phyloP scores from a whole-genome alignment of 495 filamentous ascomycete genomes.

The Rostrohypoxylon terebratum region DNA sequence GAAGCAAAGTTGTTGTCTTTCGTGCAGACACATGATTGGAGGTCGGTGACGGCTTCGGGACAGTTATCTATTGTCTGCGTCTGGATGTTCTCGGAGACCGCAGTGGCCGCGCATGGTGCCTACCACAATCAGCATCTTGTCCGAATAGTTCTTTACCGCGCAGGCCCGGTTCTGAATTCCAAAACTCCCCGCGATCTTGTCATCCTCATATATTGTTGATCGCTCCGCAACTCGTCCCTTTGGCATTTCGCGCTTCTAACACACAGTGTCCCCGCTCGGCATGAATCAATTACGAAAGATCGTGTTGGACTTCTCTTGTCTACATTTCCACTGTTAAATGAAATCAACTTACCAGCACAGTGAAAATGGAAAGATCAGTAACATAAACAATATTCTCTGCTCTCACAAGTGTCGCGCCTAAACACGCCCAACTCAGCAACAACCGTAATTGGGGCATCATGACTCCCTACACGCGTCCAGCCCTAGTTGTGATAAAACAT shows the following conservation, averaged over 20 bases:
- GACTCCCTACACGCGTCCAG: neutral
- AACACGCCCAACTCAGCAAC: slow-evolving; percentile 30
- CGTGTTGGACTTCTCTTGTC: neutral
- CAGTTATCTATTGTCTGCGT: slow-evolving; percentile 55
- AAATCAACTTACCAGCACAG: slow-evolving; percentile 52
- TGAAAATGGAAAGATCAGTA: slow-evolving; percentile 58
- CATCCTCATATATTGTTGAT: neutral
- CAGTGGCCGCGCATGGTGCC: slow-evolving; percentile 61
- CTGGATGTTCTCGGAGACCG: slow-evolving; percentile 57
- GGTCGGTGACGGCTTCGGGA: slow-evolving; percentile 53
- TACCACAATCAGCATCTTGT: slow-evolving; percentile 35
- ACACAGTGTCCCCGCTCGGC: neutral
- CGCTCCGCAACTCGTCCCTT: neutral
- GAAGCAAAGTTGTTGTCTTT: slow-evolving; percentile 60
- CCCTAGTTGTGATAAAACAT: neutral
- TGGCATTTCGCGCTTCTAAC: neutral
- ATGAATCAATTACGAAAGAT: too few species aligned
- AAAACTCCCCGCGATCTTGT: neutral
- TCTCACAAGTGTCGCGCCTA: slow-evolving; percentile 28
- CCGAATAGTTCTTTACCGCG: neutral
- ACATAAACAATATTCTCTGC: slow-evolving; percentile 55
- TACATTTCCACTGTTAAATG: neutral
- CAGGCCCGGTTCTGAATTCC: neutral
- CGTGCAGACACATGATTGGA: slow-evolving; percentile 63
- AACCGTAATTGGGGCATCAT: slow-evolving; percentile 28